Evolutionary conservation across 192 early-diverging fungal species (phyloP).

Genomic region (Gonapodya prolifera): DNA sequence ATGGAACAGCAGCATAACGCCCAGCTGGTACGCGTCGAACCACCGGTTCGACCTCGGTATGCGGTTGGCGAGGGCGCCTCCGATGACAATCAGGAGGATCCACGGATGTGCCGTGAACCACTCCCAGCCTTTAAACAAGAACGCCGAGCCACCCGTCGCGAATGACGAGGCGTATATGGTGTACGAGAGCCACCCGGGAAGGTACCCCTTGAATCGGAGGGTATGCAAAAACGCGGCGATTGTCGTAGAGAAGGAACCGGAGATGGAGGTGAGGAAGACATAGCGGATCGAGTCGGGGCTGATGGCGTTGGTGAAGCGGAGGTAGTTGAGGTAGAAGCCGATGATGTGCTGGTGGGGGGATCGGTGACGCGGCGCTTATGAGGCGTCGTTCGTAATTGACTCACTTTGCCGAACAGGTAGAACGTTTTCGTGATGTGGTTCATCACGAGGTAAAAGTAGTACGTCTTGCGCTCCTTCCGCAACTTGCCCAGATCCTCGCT

Average conservation of each 20-base stretch:
- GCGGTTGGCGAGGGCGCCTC: neutral
- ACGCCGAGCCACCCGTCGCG: neutral
- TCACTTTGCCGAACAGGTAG: too few relatives aligned
- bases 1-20: neutral
- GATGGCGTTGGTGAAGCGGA: neutral
- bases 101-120: neutral
- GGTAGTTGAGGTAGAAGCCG: neutral
- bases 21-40: neutral
- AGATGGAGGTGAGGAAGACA: neutral
- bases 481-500: neutral
- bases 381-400: neutral
- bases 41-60: neutral
- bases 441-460: neutral
- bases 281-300: neutral
- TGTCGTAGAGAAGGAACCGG: neutral
- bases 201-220: neutral
- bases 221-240: neutral
- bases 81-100: neutral
- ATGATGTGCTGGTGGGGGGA: too few relatives aligned
- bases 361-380: too few relatives aligned
- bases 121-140: neutral
- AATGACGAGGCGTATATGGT: neutral
- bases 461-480: neutral
- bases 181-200: neutral
- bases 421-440: too few relatives aligned